phyloP scores from a whole-genome alignment of 306 rosid species.

The Echinosophora koreensis region DNA sequence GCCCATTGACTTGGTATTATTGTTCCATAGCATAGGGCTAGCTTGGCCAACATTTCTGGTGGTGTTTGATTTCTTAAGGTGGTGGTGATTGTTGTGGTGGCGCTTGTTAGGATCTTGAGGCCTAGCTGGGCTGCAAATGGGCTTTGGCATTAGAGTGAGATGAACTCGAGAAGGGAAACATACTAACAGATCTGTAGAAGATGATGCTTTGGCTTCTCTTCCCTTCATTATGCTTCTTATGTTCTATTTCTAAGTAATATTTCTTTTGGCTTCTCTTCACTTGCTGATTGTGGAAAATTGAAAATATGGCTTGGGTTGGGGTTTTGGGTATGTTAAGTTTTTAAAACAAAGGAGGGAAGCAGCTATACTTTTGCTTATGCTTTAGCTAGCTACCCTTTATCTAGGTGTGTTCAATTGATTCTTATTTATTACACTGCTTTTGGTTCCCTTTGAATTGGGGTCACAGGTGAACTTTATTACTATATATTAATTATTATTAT shows the following conservation, averaged over 20 bases:
- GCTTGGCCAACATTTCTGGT: slow-evolving; percentile 52
- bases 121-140: slow-evolving; percentile 88
- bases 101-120: slow-evolving; percentile 61
- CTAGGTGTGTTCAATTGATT: slow-evolving; percentile 44
- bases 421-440: slow-evolving; percentile 52
- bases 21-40: slow-evolving; percentile 81
- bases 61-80: slow-evolving; percentile 53
- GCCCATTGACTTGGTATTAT: slow-evolving; percentile 69
- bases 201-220: slow-evolving; percentile 65
- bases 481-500: slow-evolving; percentile 35
- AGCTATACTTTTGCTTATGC: slow-evolving; percentile 62
- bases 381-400: slow-evolving; percentile 52
- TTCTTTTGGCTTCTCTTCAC: not conserved
- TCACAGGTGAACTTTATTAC: slow-evolving; percentile 48
- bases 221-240: slow-evolving; percentile 50
- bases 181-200: slow-evolving; percentile 81
- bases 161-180: slow-evolving; percentile 88
- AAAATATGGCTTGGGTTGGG: slow-evolving; percentile 4
- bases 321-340: slow-evolving; percentile 34
- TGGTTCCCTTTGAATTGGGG: slow-evolving; percentile 54
- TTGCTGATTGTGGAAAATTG: not conserved
- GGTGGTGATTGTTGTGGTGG: slow-evolving; percentile 53
- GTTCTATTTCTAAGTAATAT: not conserved
- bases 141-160: slow-evolving; percentile 76
- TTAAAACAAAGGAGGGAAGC: slow-evolving; percentile 60